These are phyloP conservation scores for Petunia secreta DNA, from an alignment of 257 asterid genomes.

Conservation along the genomic window DNA sequence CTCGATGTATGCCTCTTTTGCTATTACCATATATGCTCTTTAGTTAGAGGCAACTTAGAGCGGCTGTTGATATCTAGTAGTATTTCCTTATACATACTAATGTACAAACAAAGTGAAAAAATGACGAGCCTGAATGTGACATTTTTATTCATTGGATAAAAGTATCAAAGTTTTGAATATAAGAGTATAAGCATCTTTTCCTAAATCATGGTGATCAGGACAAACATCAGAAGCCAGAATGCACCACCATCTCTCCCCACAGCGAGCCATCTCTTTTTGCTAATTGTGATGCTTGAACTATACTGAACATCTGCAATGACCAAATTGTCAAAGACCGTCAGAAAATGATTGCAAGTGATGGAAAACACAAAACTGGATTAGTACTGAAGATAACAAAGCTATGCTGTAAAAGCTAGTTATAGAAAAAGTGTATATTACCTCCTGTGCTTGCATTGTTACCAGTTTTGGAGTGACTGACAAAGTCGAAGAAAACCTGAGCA, in stretches of 20 bases:
- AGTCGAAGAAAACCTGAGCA: slow-evolving; percentile 49
- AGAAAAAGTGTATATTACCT: slow-evolving; percentile 25
- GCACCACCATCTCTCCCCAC: slow-evolving; percentile 29
- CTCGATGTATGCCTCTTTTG: too few relatives aligned
- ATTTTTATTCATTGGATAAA: not conserved
- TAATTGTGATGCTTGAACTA: slow-evolving; percentile 36
- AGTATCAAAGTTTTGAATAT: not conserved
- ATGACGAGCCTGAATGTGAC: not conserved
- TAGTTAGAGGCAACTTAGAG: too few relatives aligned
- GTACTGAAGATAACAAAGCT: not conserved
- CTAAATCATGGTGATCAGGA: slow-evolving; percentile 21
- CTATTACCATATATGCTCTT: too few relatives aligned
- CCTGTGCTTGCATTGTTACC: slow-evolving; percentile 26
- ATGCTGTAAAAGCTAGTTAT: not conserved
- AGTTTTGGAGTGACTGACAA: slow-evolving; percentile 23
- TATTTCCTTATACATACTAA: not conserved
- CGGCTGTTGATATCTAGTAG: not conserved
- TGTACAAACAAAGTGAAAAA: not conserved
- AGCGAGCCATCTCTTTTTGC: slow-evolving; percentile 30
- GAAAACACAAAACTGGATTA: not conserved
- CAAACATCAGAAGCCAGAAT: slow-evolving; percentile 31
- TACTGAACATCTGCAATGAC: slow-evolving; percentile 17
- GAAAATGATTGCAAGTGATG: not conserved
- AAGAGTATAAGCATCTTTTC: not conserved
- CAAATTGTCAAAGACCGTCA: not conserved